Percentiles rank a stretch among this genome's conserved stretches.
phyloP scores from a whole-genome alignment of 1,284 basidiomycete genomes.

The Boletus smithii region DNA sequence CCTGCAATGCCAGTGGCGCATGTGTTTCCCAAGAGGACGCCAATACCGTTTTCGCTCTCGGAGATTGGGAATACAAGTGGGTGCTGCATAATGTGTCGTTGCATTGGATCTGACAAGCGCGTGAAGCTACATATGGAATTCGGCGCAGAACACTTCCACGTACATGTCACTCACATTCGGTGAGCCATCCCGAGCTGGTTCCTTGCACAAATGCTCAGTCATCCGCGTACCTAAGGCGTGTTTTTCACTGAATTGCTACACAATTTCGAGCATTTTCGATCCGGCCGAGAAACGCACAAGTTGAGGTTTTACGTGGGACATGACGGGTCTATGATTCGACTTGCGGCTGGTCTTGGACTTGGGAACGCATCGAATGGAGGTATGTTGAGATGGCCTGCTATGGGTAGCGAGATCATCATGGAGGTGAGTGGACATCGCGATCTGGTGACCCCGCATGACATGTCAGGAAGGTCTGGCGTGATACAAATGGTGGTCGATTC shows the following conservation, averaged over 20 bases:
- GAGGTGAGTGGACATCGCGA: constrained; percentile 36
- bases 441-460: constrained; percentile 1
- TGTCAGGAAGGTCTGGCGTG: constrained; percentile 41
- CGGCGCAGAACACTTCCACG: constrained; percentile 38
- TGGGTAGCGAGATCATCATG: constrained; percentile 50
- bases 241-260: constrained; percentile 37
- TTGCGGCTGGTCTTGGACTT: constrained; percentile 46
- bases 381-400: constrained; percentile 47
- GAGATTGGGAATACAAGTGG: constrained; percentile 52
- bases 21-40: constrained; percentile 48
- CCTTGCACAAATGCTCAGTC: not conserved
- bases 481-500: constrained; percentile 26
- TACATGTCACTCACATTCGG: constrained; percentile 51
- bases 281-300: constrained; percentile 37
- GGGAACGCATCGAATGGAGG: constrained; percentile 31
- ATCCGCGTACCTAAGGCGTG: constrained; percentile 27
- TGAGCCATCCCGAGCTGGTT: constrained; percentile 16
- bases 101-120: constrained; percentile 2
- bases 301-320: constrained; percentile 48
- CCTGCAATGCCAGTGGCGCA: constrained; percentile 44
- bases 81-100: constrained; percentile 11
- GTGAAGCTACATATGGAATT: constrained; percentile 50
- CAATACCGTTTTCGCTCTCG: constrained; percentile 38
- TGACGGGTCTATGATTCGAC: constrained; percentile 50
- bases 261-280: constrained; percentile 30